Percentiles rank a stretch among this genome's conserved stretches.
Evolutionary conservation across 2,329 filamentous ascomycete species (phyloP).

Genomic region (Arachnomyces sp.): DNA sequence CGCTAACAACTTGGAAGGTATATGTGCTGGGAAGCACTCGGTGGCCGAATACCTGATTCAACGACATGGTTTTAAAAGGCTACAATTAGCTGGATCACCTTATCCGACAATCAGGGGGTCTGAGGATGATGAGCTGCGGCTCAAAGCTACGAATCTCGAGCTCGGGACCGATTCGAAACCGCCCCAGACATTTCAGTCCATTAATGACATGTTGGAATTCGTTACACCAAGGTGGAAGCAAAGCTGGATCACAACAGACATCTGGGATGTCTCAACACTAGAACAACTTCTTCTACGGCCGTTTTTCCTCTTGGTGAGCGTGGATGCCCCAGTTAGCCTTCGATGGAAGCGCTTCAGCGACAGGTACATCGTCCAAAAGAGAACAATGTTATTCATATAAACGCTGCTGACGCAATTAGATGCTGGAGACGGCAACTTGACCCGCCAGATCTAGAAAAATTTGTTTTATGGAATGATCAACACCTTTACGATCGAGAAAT

Average conservation of each 20-base stretch:
- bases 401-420: slow-evolving; percentile 23
- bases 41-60: slow-evolving; percentile 82
- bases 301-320: slow-evolving; percentile 86
- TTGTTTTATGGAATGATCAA: slow-evolving; percentile 58
- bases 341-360: slow-evolving; percentile 73
- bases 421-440: slow-evolving; percentile 42
- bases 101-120: slow-evolving; percentile 16
- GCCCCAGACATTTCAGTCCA: slow-evolving; percentile 48
- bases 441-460: slow-evolving; percentile 50
- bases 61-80: slow-evolving; percentile 70
- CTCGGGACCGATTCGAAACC: slow-evolving; percentile 12
- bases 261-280: slow-evolving; percentile 64
- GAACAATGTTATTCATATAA: neutral
- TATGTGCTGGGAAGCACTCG: slow-evolving; percentile 86
- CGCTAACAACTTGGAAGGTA: slow-evolving; percentile 48
- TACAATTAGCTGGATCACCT: slow-evolving; percentile 49
- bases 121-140: slow-evolving; percentile 20
- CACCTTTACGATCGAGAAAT: slow-evolving; percentile 62
- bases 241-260: slow-evolving; percentile 78
- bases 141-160: slow-evolving; percentile 19
- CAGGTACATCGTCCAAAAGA: slow-evolving; percentile 27
- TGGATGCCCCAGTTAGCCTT: slow-evolving; percentile 79
- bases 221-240: slow-evolving; percentile 78
- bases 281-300: slow-evolving; percentile 72
- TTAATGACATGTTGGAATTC: slow-evolving; percentile 68